These are phyloP conservation scores for Arthrobotrys musiformis DNA, from an alignment of 2,329 filamentous ascomycete genomes.

Conservation along the genomic window DNA sequence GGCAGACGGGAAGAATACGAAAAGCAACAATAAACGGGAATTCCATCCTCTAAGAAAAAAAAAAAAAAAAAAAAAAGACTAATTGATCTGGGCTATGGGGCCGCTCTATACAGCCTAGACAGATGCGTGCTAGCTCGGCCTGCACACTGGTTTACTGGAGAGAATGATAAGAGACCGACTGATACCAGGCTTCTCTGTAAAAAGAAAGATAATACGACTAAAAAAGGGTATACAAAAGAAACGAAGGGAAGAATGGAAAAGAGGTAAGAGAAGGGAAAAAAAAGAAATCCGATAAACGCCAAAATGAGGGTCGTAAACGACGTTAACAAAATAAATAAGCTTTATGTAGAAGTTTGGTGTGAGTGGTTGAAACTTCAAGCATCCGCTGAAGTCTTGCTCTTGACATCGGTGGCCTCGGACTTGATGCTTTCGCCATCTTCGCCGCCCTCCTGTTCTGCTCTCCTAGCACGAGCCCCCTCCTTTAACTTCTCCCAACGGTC, in stretches of 20 bases:
- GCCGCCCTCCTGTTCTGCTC: constrained; percentile 56
- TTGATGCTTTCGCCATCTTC: constrained; percentile 42
- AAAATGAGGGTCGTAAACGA: constrained; percentile 45
- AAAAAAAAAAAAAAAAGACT: constrained; percentile 13
- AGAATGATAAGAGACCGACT: background rate
- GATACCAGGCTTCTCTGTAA: background rate
- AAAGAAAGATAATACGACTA: background rate
- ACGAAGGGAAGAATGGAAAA: constrained; percentile 2
- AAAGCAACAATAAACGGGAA: background rate
- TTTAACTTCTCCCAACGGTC: constrained; percentile 77
- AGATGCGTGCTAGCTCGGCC: background rate
- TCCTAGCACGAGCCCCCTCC: constrained; percentile 69
- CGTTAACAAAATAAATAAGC: constrained; percentile 39
- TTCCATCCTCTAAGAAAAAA: background rate
- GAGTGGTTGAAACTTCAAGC: background rate
- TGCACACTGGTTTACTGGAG: background rate
- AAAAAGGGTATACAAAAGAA: constrained; percentile 47
- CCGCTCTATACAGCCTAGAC: background rate
- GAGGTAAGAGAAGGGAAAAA: background rate
- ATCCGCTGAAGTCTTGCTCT: constrained; percentile 19
- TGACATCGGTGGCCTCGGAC: constrained; percentile 28
- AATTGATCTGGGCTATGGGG: constrained; percentile 16
- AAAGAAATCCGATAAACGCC: constrained; percentile 36
- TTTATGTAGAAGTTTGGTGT: background rate
- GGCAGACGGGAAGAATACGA: background rate